Evolutionary conservation across 2,329 filamentous ascomycete species (phyloP).

Genomic region (Teratosphaeria nubilosa): DNA sequence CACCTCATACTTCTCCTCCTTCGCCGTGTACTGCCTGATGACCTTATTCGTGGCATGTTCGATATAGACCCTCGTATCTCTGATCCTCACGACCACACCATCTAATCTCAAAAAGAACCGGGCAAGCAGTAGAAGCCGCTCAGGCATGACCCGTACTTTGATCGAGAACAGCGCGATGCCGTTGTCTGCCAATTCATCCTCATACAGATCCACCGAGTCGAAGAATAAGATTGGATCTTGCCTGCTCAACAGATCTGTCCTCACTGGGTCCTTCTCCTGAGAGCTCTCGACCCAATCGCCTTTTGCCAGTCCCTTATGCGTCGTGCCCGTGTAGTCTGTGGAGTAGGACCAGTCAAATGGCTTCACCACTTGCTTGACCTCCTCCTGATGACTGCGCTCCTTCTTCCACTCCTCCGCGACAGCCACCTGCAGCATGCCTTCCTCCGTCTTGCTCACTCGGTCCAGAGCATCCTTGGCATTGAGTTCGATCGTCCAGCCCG

Average conservation of each 20-base stretch:
- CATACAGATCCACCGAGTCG: constrained; percentile 90
- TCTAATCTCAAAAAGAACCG: constrained; percentile 91
- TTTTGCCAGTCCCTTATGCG: constrained; percentile 21
- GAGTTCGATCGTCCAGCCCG: constrained; percentile 73
- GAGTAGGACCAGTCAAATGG: constrained; percentile 98
- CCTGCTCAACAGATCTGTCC: constrained; percentile 73
- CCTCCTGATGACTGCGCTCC: constrained; percentile 62
- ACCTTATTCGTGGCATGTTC: constrained; percentile 74
- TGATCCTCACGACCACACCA: constrained; percentile 73
- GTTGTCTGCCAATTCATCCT: constrained; percentile 96
- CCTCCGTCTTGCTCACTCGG: constrained; percentile 84
- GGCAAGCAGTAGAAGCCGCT: constrained; percentile 71
- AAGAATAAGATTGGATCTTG: constrained; percentile 94
- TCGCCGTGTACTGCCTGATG: constrained; percentile 80
- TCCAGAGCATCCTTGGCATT: constrained; percentile 81
- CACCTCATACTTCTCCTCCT: constrained; percentile 69
- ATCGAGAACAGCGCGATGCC: constrained; percentile 83
- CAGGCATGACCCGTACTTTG: constrained; percentile 89
- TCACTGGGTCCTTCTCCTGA: constrained; percentile 50
- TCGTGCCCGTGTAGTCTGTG: constrained; percentile 71
- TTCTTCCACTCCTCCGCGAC: constrained; percentile 83
- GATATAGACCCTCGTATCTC: constrained; percentile 85
- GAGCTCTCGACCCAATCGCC: constrained; percentile 17
- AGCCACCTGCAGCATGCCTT: constrained; percentile 83
- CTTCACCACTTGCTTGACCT: constrained; percentile 87